Conservation (phyloP, 192 early-diverging fungal species). For the Rhizophagus clarus region DNA sequence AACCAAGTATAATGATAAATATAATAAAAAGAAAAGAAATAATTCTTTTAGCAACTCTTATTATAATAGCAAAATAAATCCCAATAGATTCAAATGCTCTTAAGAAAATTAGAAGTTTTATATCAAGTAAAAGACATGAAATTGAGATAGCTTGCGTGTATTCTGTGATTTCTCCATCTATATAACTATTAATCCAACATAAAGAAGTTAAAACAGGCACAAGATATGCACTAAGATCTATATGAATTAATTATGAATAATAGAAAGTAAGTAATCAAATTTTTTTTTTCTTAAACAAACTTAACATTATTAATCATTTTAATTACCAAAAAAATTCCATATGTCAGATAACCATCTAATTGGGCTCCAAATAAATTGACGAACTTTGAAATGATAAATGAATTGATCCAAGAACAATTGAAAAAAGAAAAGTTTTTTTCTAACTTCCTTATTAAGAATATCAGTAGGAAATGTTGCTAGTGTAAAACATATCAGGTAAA, state of each 20-base stretch:
- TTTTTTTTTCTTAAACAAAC: neutral
- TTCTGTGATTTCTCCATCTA: neutral
- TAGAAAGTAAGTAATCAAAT: too few relatives aligned
- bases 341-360: neutral
- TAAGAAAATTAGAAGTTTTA: neutral
- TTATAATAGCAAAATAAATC: slow-evolving; percentile 5
- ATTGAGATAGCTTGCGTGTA: neutral
- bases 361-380: slow-evolving; percentile 1
- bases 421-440: neutral
- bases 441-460: too few relatives aligned
- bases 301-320: neutral
- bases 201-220: too few relatives aligned
- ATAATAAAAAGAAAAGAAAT: neutral
- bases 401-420: neutral
- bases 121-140: neutral
- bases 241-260: neutral
- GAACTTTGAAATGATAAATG: neutral
- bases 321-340: slow-evolving; percentile 1
- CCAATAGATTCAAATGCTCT: neutral
- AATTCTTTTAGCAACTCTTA: neutral
- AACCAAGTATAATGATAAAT: neutral
- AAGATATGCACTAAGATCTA: too few relatives aligned
- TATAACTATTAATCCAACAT: neutral
- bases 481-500: neutral
- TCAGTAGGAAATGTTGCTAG: neutral